Conservation (phyloP, 768 basidiomycete species). For the Obba rivulosa region DNA sequence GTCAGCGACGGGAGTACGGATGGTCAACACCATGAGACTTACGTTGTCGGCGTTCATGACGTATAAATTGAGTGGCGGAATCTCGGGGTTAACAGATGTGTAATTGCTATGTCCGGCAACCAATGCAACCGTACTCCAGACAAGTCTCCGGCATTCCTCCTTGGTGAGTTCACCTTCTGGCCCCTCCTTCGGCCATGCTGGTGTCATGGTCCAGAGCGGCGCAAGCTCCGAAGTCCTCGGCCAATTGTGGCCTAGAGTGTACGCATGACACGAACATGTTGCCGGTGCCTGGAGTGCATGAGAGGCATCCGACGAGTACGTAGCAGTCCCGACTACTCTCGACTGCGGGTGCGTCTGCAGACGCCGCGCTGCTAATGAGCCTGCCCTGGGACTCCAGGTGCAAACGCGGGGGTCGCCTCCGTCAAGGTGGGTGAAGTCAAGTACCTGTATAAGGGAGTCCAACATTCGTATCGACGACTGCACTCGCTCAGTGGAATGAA, state of each 20-base stretch:
- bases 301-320: not conserved
- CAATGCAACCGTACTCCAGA: conserved; percentile 66
- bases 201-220: conserved; percentile 59
- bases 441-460: conserved; percentile 58
- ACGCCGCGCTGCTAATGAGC: not conserved
- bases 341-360: not conserved
- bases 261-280: conserved; percentile 24
- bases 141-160: conserved; percentile 67
- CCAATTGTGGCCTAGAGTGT: conserved; percentile 51
- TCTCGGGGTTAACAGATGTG: conserved; percentile 27
- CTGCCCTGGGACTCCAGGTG: conserved; percentile 6
- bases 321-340: not conserved
- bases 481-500: conserved; percentile 48
- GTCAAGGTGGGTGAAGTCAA: conserved; percentile 57
- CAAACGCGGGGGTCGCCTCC: conserved; percentile 40
- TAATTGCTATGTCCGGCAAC: conserved; percentile 63
- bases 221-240: conserved; percentile 44
- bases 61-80: conserved; percentile 39
- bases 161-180: conserved; percentile 52
- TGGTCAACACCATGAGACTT: conserved; percentile 19
- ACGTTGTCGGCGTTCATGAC: conserved; percentile 62
- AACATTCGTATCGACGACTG: conserved; percentile 55
- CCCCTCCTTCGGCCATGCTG: conserved; percentile 53
- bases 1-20: not conserved
- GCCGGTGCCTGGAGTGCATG: not conserved